Conservation (phyloP, 768 basidiomycete genomes). For the Fomitopsis pulvina region DNA sequence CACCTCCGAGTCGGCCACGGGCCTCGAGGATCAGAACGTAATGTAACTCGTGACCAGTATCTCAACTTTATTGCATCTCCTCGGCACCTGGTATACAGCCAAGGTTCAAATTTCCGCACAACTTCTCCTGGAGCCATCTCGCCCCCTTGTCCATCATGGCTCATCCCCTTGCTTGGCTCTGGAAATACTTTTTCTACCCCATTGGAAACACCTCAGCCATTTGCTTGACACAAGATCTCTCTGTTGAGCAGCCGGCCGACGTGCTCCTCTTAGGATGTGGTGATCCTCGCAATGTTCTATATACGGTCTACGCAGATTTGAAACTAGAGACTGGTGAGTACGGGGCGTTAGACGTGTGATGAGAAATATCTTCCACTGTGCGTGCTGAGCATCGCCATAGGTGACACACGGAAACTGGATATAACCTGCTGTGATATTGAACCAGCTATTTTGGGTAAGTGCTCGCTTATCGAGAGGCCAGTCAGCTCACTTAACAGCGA, state of each 20-base stretch:
- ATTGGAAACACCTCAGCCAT: slow-evolving; percentile 54
- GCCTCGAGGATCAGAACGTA: no score
- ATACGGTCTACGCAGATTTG: slow-evolving; percentile 8
- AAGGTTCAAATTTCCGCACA: no score
- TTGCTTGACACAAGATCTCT: slow-evolving; percentile 39
- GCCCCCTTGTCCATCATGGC: no score
- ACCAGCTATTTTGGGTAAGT: slow-evolving; percentile 12
- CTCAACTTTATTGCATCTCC: no score
- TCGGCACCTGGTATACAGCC: no score
- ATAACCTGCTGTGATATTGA: slow-evolving; percentile 16
- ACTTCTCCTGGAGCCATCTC: no score
- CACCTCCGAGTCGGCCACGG: no score
- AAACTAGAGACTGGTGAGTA: not conserved
- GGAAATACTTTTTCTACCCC: slow-evolving; percentile 46
- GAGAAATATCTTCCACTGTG: no score
- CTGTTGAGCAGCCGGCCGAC: slow-evolving; percentile 40
- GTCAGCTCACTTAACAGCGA: not conserved
- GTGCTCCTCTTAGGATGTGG: slow-evolving; percentile 29
- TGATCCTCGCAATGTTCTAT: slow-evolving; percentile 14
- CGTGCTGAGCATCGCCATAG: no score
- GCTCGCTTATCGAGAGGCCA: not conserved
- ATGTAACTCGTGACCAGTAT: no score
- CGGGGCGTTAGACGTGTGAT: no score
- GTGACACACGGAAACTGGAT: slow-evolving; percentile 4
- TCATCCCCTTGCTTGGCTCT: slow-evolving; percentile 37